Conservation (phyloP, 345 rosid species). For the Lepidium sativum region DNA sequence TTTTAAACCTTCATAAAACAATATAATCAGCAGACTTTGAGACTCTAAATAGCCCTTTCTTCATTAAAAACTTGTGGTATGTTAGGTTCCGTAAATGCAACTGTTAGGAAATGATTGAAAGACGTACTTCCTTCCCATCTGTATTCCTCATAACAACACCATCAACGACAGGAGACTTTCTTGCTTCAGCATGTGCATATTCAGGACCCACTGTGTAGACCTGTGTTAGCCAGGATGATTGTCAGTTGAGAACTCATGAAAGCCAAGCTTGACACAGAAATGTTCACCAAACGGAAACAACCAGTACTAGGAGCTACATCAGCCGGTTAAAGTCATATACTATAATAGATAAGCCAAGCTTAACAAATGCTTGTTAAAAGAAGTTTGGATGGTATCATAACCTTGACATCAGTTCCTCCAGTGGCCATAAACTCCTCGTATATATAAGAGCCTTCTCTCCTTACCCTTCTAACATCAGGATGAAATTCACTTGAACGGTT, state of each 20-base stretch:
- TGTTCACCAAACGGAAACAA: background rate
- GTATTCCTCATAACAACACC: conserved; percentile 98
- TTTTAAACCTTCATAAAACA: background rate
- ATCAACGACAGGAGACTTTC: conserved; percentile 99
- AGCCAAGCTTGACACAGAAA: background rate
- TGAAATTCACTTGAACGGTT: conserved; percentile 98
- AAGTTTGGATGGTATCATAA: conserved; percentile 13
- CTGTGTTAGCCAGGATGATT: conserved; percentile 35
- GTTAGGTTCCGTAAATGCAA: background rate
- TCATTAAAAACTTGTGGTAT: background rate
- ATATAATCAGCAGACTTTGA: background rate
- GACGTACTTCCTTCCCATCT: conserved; percentile 95
- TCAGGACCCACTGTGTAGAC: conserved; percentile 99
- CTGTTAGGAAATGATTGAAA: background rate
- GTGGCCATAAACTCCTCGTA: conserved; percentile 99
- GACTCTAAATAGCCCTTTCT: background rate
- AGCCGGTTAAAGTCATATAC: background rate
- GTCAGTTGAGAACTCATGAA: conserved; percentile 15
- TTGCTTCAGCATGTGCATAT: conserved; percentile 99
- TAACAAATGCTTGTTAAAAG: background rate
- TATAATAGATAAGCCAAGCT: background rate
- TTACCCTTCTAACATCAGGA: conserved; percentile 95
- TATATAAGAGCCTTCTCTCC: conserved; percentile 97
- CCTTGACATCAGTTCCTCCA: conserved; percentile 99
- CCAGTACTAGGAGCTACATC: background rate